A percentile compares a stretch with the other conserved stretches of the same genome.
These are phyloP conservation scores for Pichia sp. DNA, from an alignment of 1,139 yeast genomes.

Conservation along the genomic window DNA sequence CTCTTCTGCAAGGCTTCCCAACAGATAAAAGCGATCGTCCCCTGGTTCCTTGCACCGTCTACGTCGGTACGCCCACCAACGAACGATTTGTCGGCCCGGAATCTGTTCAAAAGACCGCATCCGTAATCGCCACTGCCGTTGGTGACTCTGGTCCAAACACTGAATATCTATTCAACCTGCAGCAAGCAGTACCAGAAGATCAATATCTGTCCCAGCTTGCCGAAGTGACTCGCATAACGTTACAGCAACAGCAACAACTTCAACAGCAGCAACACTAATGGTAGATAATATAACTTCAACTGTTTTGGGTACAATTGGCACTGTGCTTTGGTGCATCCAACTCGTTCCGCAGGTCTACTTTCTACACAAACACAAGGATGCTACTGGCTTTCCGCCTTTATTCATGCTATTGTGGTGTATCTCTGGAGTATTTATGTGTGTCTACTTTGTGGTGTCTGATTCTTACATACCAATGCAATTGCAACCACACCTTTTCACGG, in stretches of 20 bases:
- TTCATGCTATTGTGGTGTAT: slow-evolving; percentile 56
- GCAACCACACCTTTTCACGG: slow-evolving; percentile 49
- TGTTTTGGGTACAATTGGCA: slow-evolving; percentile 47
- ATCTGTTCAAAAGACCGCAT: slow-evolving; percentile 47
- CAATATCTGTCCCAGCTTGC: slow-evolving; percentile 6
- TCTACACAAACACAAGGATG: slow-evolving; percentile 41
- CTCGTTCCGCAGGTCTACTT: slow-evolving; percentile 44
- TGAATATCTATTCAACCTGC: slow-evolving; percentile 56
- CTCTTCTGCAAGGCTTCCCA: not conserved
- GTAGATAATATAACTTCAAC: slow-evolving; percentile 30
- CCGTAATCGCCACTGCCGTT: slow-evolving; percentile 41
- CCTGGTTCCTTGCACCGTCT: slow-evolving; percentile 55
- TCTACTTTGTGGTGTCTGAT: slow-evolving; percentile 43
- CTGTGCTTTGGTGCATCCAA: slow-evolving; percentile 52
- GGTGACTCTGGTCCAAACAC: slow-evolving; percentile 83
- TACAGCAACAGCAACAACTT: no score
- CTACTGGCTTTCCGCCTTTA: slow-evolving; percentile 52
- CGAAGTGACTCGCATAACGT: no score
- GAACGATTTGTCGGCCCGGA: slow-evolving; percentile 86
- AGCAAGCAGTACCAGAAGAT: slow-evolving; percentile 24
- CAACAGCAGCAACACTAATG: no score
- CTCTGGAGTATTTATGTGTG: slow-evolving; percentile 49
- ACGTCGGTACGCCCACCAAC: slow-evolving; percentile 72
- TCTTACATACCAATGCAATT: slow-evolving; percentile 47
- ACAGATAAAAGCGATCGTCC: slow-evolving; percentile 5